phyloP scores from a whole-genome alignment of 805 yeast genomes.

The Lipomyces orientalis region DNA sequence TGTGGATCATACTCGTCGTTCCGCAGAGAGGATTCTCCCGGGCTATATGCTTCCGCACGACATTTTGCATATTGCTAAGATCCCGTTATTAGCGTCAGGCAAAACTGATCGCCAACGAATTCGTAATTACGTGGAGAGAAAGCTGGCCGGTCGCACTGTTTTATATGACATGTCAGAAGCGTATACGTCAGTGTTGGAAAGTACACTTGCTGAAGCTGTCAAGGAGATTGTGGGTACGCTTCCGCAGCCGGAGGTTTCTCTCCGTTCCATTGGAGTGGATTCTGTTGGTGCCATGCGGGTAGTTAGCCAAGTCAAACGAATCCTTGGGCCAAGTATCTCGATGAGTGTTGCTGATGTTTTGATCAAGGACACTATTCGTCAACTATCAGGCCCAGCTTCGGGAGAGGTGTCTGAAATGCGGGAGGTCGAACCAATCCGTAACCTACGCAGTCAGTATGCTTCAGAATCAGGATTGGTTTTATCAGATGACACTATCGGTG shows the following conservation, averaged over 20 bases:
- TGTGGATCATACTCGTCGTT: not conserved
- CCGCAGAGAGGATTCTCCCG: conserved; percentile 28
- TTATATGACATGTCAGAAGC: not conserved
- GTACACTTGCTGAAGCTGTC: conserved; percentile 7
- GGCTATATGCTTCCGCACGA: conserved; percentile 36
- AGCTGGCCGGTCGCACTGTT: not conserved
- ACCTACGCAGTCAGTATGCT: not conserved
- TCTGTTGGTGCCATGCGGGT: conserved; percentile 26
- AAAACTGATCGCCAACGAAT: conserved; percentile 31
- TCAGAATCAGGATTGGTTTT: not conserved
- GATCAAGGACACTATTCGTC: conserved; percentile 10
- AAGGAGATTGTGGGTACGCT: conserved; percentile 1
- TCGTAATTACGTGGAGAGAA: not conserved
- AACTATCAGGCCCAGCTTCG: not conserved
- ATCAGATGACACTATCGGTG: conserved; percentile 7
- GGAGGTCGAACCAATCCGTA: not conserved
- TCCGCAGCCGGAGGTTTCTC: conserved; percentile 11
- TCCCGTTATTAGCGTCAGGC: conserved; percentile 39
- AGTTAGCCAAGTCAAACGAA: not conserved
- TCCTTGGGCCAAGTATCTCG: not conserved
- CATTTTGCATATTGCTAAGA: conserved; percentile 9
- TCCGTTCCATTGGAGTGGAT: conserved; percentile 28
- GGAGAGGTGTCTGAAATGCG: not conserved
- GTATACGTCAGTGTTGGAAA: conserved; percentile 10
- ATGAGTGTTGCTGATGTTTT: conserved; percentile 21